Percentiles rank a stretch among this genome's conserved stretches.
phyloP scores from a whole-genome alignment of 306 rosid genomes.

The Vigna trinervia region DNA sequence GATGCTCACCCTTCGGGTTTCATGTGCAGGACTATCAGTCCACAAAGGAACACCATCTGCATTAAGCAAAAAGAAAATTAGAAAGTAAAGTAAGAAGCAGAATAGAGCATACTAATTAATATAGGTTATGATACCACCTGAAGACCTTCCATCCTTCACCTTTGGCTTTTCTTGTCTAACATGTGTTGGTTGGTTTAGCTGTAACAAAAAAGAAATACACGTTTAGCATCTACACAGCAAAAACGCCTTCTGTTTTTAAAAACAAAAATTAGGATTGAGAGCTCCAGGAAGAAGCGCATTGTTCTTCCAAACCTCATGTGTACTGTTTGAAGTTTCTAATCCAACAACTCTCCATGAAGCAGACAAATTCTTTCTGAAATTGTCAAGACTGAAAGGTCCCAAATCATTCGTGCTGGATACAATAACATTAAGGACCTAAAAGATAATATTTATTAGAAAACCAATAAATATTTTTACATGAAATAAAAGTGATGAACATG shows the following conservation, averaged over 20 bases:
- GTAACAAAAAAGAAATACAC: conserved; percentile 40
- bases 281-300: conserved; percentile 43
- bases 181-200: conserved; percentile 57
- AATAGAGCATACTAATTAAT: conserved; percentile 17
- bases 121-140: conserved; percentile 54
- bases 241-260: background rate
- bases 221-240: conserved; percentile 30
- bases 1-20: conserved; percentile 76
- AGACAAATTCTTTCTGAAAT: conserved; percentile 75
- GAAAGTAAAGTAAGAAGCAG: conserved; percentile 36
- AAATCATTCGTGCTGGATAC: conserved; percentile 72
- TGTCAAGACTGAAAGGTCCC: conserved; percentile 89
- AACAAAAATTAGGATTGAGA: conserved; percentile 17
- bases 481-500: conserved; percentile 37
- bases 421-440: conserved; percentile 85
- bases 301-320: conserved; percentile 67
- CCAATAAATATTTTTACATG: conserved; percentile 26
- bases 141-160: conserved; percentile 49
- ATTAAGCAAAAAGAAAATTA: conserved; percentile 32
- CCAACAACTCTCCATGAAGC: conserved; percentile 78
- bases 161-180: conserved; percentile 54
- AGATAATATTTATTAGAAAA: conserved; percentile 46
- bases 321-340: conserved; percentile 51
- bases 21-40: conserved; percentile 53
- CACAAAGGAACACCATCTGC: conserved; percentile 54